Evolutionary conservation across 2,329 filamentous ascomycete genomes (phyloP).

Genomic region (Teratosphaeria destructans): DNA sequence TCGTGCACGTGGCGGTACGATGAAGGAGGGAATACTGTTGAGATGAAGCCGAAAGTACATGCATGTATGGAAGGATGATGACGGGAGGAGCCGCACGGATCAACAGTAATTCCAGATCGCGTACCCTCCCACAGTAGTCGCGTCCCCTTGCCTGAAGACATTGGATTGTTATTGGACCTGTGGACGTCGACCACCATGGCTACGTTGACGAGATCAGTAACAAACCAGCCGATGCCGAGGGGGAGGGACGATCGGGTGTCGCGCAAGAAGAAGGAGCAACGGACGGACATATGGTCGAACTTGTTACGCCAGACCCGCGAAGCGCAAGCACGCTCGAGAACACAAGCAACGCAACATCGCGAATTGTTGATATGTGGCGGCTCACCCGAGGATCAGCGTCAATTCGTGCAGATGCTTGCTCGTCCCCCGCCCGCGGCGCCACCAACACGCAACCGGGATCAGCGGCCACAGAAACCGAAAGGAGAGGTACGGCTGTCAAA

Average conservation of each 20-base stretch:
- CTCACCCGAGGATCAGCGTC: constrained; percentile 21
- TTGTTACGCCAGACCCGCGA: constrained; percentile 25
- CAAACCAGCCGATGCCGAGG: background rate
- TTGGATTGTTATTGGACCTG: background rate
- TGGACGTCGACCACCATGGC: background rate
- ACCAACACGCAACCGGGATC: constrained; percentile 13
- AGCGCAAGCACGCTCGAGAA: constrained; percentile 24
- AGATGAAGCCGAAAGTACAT: too few species aligned
- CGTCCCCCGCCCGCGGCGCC: constrained; percentile 19
- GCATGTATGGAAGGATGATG: background rate
- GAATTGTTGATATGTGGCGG: constrained; percentile 23
- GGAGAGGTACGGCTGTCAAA: constrained; percentile 24
- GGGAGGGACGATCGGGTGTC: background rate
- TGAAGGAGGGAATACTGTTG: too few species aligned
- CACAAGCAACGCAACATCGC: constrained; percentile 21
- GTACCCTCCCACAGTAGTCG: background rate
- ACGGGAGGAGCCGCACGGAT: background rate
- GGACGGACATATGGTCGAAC: constrained; percentile 25
- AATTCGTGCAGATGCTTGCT: constrained; percentile 17
- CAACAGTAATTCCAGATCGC: background rate
- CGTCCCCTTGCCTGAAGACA: background rate
- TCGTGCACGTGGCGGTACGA: too few species aligned
- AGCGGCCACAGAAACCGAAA: constrained; percentile 13
- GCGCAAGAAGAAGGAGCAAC: constrained; percentile 16
- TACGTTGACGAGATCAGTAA: background rate